A percentile compares a stretch with the other conserved stretches of the same genome.
Evolutionary conservation across 805 yeast genomes (phyloP).

Genomic region (Hanseniaspora thailandica): DNA sequence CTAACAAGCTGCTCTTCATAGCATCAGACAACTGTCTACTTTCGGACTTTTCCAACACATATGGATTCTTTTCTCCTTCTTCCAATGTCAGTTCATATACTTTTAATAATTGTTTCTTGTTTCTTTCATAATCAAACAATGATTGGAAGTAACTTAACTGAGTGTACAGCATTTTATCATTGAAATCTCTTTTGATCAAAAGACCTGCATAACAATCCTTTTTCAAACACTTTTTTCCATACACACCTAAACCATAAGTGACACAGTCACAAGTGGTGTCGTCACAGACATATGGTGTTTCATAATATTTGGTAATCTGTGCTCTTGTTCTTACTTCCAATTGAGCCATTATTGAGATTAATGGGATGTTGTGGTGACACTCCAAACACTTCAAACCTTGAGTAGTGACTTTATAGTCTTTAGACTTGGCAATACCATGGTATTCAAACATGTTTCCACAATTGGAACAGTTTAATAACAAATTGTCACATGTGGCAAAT

Average conservation of each 20-base stretch:
- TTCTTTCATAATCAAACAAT: conserved; percentile 71
- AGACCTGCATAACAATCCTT: conserved; percentile 48
- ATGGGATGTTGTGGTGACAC: conserved; percentile 44
- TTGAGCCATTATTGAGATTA: conserved; percentile 53
- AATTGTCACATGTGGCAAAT: conserved; percentile 50
- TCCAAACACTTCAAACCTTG: conserved; percentile 59
- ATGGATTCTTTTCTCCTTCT: conserved; percentile 23
- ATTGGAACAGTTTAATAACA: conserved; percentile 44
- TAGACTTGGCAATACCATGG: conserved; percentile 62
- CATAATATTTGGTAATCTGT: conserved; percentile 65
- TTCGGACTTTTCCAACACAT: conserved; percentile 35
- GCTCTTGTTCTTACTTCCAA: conserved; percentile 60
- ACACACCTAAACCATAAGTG: conserved; percentile 79
- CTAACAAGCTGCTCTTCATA: conserved; percentile 35
- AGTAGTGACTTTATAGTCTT: conserved; percentile 47
- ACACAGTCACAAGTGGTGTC: conserved; percentile 68
- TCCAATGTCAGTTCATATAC: conserved; percentile 36
- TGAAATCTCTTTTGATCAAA: conserved; percentile 61
- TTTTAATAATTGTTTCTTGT: conserved; percentile 44
- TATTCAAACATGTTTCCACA: conserved; percentile 54
- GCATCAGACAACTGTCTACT: conserved; percentile 58
- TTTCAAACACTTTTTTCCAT: conserved; percentile 69
- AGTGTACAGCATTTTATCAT: conserved; percentile 71
- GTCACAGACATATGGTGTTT: conserved; percentile 78
- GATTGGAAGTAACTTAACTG: conserved; percentile 71